Base-by-base conservation (phyloP, 2,329 filamentous ascomycete genomes). In the Didymella sp. region DNA sequence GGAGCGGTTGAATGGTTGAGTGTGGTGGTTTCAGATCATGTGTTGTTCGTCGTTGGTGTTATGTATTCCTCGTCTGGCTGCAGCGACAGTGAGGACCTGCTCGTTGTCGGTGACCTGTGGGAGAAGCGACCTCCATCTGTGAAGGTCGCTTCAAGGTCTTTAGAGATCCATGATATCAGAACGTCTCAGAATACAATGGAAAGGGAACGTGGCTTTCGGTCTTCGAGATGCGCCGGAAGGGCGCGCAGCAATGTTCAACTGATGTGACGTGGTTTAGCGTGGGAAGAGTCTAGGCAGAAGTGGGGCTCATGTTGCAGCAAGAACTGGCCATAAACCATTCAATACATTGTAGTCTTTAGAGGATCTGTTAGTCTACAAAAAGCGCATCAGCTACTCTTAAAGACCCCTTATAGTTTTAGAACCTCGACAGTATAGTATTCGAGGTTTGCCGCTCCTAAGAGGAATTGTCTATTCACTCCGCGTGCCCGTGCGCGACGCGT, bases 101-200 rank as follows among this genome's bases (percentile, higher is more conserved):
- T 60, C 67, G 63, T 53, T 61, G 60, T 66, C 57, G 56, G 51
- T 63, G 63, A 49, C 56, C 33, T 45, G 51, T 51, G 57, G 51
- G 58, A 53, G 58, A 59, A 58, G 43, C 42, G 45, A 60, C 59
- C 64, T 62, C 67, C 68, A 72, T 71, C 50, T 63, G 66, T 66
- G 63, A 60, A 57, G 54, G 48, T 19, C 54, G 48, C 43, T 48
- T 45, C 28, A 27, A 37, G 37, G 22, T 43, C 30, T 12, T 38
- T 51, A 57, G 43, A 51, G 35, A 57, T 25, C 28, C 54, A 57
- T 58, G 38, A 35, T 27, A 46, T 51, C 51, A 21, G 60, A 59
- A 56, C 56, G 63, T 56, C 58, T 66, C 55, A 51, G 72, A 74
- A 71, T 61, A 69, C 64, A 59, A 64, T 62, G 51, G 71, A 75